Base-by-base conservation (phyloP, 2,329 filamentous ascomycete species). In the Sclerotinia borealis region DNA sequence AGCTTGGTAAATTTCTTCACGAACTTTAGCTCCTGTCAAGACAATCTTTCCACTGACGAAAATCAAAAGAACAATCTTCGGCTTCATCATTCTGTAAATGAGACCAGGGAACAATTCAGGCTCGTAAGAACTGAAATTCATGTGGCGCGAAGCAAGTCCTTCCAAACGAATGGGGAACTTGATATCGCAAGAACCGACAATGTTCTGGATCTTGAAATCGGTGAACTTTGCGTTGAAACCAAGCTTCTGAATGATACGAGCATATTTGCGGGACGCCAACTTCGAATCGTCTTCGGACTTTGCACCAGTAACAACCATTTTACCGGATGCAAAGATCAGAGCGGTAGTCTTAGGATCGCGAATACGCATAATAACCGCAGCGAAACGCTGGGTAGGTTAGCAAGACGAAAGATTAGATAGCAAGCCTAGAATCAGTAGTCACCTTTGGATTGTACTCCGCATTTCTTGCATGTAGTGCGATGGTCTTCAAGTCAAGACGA, bases 11-110 rank as follows among this genome's bases (percentile, higher is more conserved):
- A 99, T 98, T 80, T 98, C 95, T 79, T 99, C 95, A 72, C 95
- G 90, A 69, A 98, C 93, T 77, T 99, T 98, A 70, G 95, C 95
- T 74, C 95, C 95, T 48, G 95, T 98, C 75, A 98, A 84, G 73
- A 98, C 95, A 67, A 98, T 98, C 85, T 98, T 98, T 75, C 93
- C 95, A 74, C 90, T 95, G 73, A 98, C 93, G 81, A 98, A 98
- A 78, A 99, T 97, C 75, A 98, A 82, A 31, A 98, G 87, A 61
- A 98, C 93, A 71, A 98, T 96, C 87, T 98, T 98, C 25, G 95
- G 95, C 83, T 98, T 98, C 83, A 98, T 97, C 95, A 99, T 99
- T 77, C 95, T 92, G 80, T 99, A 99, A 80, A 99, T 99, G 59
- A 99, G 88, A 86, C 95, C 95, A 74, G 95, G 95, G 85, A 98